Percentiles rank a stretch among this genome's conserved stretches.
These are phyloP conservation scores for Fusarium miscanthi DNA, from an alignment of 2,329 filamentous ascomycete species.

Conservation along the genomic window DNA sequence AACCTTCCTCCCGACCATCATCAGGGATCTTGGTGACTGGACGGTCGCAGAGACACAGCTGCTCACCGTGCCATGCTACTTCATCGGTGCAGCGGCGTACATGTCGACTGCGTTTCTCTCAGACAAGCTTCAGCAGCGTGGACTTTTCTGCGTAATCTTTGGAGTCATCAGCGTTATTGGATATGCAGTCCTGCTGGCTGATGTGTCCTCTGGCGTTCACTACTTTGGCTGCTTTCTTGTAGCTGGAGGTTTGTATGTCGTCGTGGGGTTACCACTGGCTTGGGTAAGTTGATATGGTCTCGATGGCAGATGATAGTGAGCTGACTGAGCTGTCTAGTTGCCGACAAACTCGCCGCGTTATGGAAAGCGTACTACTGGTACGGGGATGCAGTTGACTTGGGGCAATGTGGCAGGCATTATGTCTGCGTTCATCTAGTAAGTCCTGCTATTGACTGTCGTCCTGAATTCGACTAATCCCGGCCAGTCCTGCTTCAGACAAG, in stretches of 20 bases:
- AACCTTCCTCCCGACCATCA: slow-evolving; percentile 83
- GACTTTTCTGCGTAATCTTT: slow-evolving; percentile 72
- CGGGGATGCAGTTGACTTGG: slow-evolving; percentile 75
- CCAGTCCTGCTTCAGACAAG: slow-evolving; percentile 58
- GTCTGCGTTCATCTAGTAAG: slow-evolving; percentile 73
- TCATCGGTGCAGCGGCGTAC: slow-evolving; percentile 76
- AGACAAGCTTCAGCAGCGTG: slow-evolving; percentile 74
- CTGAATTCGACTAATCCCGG: slow-evolving; percentile 17
- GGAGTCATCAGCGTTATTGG: slow-evolving; percentile 72
- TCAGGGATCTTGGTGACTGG: slow-evolving; percentile 74
- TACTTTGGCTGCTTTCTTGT: slow-evolving; percentile 84
- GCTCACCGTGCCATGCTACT: slow-evolving; percentile 82
- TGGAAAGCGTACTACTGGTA: slow-evolving; percentile 79
- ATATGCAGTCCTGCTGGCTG: slow-evolving; percentile 74
- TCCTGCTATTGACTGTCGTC: neutral
- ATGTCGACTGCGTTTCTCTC: slow-evolving; percentile 73
- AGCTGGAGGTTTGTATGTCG: slow-evolving; percentile 75
- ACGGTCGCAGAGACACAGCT: slow-evolving; percentile 75
- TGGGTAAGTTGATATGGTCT: slow-evolving; percentile 53
- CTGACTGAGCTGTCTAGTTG: slow-evolving; percentile 48
- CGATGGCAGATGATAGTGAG: neutral
- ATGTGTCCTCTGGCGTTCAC: slow-evolving; percentile 69
- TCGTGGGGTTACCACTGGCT: slow-evolving; percentile 66
- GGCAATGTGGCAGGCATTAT: slow-evolving; percentile 79
- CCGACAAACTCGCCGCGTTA: slow-evolving; percentile 78